Conservation (phyloP, 441 rosid species). For the Arabidopsis hybrid region DNA sequence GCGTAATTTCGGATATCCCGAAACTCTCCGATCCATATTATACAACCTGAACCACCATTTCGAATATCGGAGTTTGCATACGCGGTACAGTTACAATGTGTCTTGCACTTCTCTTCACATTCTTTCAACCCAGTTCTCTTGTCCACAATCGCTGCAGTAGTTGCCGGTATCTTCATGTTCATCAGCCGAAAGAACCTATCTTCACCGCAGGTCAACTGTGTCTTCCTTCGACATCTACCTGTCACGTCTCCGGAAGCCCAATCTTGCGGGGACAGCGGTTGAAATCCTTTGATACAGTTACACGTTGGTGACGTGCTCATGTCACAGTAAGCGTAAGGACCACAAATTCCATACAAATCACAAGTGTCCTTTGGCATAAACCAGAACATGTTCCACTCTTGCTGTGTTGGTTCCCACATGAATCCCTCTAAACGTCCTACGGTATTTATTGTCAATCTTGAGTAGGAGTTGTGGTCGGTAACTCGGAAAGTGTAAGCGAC, state of each 20-base stretch:
- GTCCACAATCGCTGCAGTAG: slow-evolving; percentile 48
- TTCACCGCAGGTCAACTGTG: slow-evolving; percentile 45
- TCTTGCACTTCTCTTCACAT: slow-evolving; percentile 55
- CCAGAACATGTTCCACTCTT: not conserved
- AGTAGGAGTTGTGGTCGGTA: slow-evolving; percentile 35
- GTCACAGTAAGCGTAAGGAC: slow-evolving; percentile 65
- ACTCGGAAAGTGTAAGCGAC: slow-evolving; percentile 51
- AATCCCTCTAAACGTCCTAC: accelerated
- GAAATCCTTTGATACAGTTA: slow-evolving; percentile 65
- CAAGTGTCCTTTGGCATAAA: slow-evolving; percentile 58
- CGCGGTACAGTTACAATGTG: slow-evolving; percentile 73
- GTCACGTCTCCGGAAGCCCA: slow-evolving; percentile 58
- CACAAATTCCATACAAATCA: slow-evolving; percentile 55
- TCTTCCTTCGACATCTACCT: slow-evolving; percentile 58
- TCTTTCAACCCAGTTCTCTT: slow-evolving; percentile 49
- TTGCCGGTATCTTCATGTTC: slow-evolving; percentile 65
- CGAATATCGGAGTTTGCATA: slow-evolving; percentile 57
- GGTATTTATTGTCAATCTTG: not conserved
- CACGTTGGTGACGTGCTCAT: slow-evolving; percentile 66
- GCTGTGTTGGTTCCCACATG: accelerated
- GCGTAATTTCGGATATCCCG: slow-evolving; percentile 55
- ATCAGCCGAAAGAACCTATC: slow-evolving; percentile 56
- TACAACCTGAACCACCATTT: slow-evolving; percentile 61
- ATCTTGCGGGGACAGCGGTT: slow-evolving; percentile 51
- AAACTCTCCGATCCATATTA: slow-evolving; percentile 64